phyloP scores from a whole-genome alignment of 441 rosid genomes.

The Sinapis alba region DNA sequence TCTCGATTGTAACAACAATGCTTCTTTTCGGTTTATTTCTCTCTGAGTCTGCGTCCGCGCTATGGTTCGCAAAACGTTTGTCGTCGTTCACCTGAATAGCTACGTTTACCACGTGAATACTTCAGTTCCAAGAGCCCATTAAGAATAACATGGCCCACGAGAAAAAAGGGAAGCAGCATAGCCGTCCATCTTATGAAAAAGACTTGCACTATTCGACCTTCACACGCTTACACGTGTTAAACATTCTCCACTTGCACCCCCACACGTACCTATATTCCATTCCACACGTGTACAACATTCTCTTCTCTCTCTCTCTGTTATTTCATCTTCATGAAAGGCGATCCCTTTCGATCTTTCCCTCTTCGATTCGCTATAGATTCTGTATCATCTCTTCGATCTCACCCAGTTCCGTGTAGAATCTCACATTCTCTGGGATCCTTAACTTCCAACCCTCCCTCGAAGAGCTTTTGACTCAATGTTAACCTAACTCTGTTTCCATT shows the following conservation, averaged over 20 bases:
- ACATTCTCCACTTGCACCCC: conserved; percentile 28
- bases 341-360: conserved; percentile 29
- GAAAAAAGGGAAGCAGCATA: not conserved
- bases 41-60: too few species aligned
- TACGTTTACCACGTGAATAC: conserved; percentile 31
- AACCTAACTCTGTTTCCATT: conserved; percentile 5
- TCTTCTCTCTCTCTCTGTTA: conserved; percentile 16
- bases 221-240: conserved; percentile 31
- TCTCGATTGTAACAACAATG: too few species aligned
- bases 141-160: conserved; percentile 18
- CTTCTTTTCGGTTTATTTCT: too few species aligned
- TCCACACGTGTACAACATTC: conserved; percentile 40
- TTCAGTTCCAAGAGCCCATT: conserved; percentile 26
- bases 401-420: not conserved
- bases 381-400: conserved; percentile 30
- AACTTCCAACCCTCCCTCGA: not conserved
- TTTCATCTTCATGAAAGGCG: conserved; percentile 22
- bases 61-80: not conserved
- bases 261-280: conserved; percentile 33
- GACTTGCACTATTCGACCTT: conserved; percentile 6
- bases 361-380: conserved; percentile 23
- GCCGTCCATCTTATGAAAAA: conserved; percentile 24
- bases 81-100: not conserved
- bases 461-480: conserved; percentile 27
- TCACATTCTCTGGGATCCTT: conserved; percentile 16